Percentiles rank a stretch among this genome's conserved stretches.
Conservation (phyloP, 257 asterid genomes). For the Cinchona pubescens region DNA sequence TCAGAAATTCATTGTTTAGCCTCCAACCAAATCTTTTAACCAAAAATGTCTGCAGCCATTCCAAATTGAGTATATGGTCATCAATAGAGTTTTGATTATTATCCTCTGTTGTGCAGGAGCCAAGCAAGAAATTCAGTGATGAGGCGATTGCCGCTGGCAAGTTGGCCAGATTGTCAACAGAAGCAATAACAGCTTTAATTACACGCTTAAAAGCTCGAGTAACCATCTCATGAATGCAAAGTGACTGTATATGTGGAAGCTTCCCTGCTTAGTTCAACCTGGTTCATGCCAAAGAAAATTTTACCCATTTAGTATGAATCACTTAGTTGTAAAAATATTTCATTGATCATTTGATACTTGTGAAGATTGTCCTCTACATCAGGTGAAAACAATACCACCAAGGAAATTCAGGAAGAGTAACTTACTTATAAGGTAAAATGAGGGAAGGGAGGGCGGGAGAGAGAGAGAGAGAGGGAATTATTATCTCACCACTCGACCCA, state of each 20-base stretch:
- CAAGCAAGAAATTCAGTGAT: slow-evolving; percentile 82
- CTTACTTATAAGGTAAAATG: not conserved
- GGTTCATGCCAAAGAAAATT: slow-evolving; percentile 32
- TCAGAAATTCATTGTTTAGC: slow-evolving; percentile 66
- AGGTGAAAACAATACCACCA: not conserved
- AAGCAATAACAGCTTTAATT: slow-evolving; percentile 87
- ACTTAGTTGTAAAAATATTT: not conserved
- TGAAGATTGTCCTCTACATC: not conserved
- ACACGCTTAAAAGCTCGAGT: slow-evolving; percentile 93
- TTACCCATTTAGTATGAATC: not conserved
- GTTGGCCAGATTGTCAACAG: slow-evolving; percentile 54
- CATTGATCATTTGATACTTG: not conserved
- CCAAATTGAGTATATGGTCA: slow-evolving; percentile 53
- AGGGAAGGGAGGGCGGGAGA: not conserved
- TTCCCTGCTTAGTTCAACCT: slow-evolving; percentile 96
- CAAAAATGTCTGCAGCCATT: slow-evolving; percentile 67
- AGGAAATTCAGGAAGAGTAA: slow-evolving; percentile 1
- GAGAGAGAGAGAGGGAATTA: slow-evolving; percentile 19
- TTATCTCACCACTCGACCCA: slow-evolving; percentile 87
- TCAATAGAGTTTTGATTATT: slow-evolving; percentile 22
- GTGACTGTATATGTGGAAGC: slow-evolving; percentile 97
- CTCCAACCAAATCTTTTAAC: slow-evolving; percentile 75
- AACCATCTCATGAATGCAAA: slow-evolving; percentile 98
- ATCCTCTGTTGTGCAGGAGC: slow-evolving; percentile 46
- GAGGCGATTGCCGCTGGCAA: slow-evolving; percentile 73